A percentile compares a stretch with the other conserved stretches of the same genome.
These are phyloP conservation scores for Henckelia pumila DNA, from an alignment of 257 asterid species.

Conservation along the genomic window DNA sequence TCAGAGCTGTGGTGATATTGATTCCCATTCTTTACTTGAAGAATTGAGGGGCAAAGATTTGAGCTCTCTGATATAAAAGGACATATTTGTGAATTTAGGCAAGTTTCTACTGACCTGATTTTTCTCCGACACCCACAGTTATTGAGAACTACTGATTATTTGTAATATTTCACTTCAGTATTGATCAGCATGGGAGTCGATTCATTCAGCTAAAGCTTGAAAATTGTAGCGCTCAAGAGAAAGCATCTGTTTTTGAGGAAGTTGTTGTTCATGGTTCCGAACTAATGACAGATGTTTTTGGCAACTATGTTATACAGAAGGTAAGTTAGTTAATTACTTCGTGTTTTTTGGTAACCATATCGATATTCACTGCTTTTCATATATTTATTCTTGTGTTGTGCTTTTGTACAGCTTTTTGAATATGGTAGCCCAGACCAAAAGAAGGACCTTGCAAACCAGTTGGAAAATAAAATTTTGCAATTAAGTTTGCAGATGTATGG, in stretches of 20 bases:
- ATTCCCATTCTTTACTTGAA: conserved; percentile 67
- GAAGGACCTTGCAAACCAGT: conserved; percentile 70
- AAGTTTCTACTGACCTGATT: conserved; percentile 10
- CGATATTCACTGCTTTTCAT: conserved; percentile 9
- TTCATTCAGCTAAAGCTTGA: conserved; percentile 87
- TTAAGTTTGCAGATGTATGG: conserved; percentile 95
- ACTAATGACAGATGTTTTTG: conserved; percentile 81
- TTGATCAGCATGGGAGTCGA: conserved; percentile 91
- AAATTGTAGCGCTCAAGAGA: conserved; percentile 68
- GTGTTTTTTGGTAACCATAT: not conserved
- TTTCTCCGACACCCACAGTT: not conserved
- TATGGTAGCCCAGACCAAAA: conserved; percentile 73
- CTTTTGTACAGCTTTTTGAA: conserved; percentile 70
- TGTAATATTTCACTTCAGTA: conserved; percentile 40
- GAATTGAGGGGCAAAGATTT: conserved; percentile 66
- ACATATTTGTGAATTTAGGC: conserved; percentile 78
- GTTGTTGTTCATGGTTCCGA: conserved; percentile 76
- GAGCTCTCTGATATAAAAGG: conserved; percentile 72
- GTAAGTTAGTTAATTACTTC: conserved; percentile 32
- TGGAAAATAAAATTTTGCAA: conserved; percentile 64
- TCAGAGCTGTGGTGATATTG: conserved; percentile 43
- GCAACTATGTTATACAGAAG: conserved; percentile 94
- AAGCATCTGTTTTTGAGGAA: conserved; percentile 64
- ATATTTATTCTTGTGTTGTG: conserved; percentile 17
- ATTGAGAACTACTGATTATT: too few relatives aligned